Evolutionary conservation across 192 early-diverging fungal species (phyloP), one percentile per base, ranked within the genome.

Genomic region (Endogone sp.): DNA sequence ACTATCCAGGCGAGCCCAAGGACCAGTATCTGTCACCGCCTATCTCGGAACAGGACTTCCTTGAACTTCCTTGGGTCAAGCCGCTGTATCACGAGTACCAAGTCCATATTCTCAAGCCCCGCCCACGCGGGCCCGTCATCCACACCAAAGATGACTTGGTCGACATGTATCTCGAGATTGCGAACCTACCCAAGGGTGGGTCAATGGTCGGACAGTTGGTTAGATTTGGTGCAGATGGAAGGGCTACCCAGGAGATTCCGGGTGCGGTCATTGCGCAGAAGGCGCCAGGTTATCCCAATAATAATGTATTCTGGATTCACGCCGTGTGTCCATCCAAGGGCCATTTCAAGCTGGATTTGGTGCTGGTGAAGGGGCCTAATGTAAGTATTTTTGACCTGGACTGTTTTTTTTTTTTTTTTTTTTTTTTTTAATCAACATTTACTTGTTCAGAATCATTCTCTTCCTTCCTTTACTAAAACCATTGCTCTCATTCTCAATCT

Each of bases 1-100:
- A 87, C 68, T 79, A 78, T 69, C 86, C 86, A 22, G 70, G 77
- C 60, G 72, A 87, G 23, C 65, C 72, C n/a, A 69, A 65, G 26
- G 67, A 86, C 23, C 86, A 87, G 71, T 84, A 75, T 64, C 30
- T 87, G 23, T 54, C 72, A 20, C 80, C 81, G 22, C 79, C 78
- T 31, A 60, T 85, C 22, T 64, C 72, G 2, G 79, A 85, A 29
- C 70, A 64, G 6, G 77, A 80, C 63, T 84, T 77, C 74, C 72
- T 79, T 3, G 71, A 70, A 1, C 73, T 84, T 2, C 83, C 83
- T 8, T 66, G 69, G 29, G 62, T 73, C 32, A 77, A 76, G 23
- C 71, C 75, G 3, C 21, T 24, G 21, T 69, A 69, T n/a, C 31
- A 61, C 27, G 29, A 61, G 49, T 32, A 69, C 29, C 10, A 60